Percentiles rank a stretch among this genome's conserved stretches.
phyloP scores from a whole-genome alignment of 176 grass and related monocot genomes.

The Rhynchospora breviuscula region DNA sequence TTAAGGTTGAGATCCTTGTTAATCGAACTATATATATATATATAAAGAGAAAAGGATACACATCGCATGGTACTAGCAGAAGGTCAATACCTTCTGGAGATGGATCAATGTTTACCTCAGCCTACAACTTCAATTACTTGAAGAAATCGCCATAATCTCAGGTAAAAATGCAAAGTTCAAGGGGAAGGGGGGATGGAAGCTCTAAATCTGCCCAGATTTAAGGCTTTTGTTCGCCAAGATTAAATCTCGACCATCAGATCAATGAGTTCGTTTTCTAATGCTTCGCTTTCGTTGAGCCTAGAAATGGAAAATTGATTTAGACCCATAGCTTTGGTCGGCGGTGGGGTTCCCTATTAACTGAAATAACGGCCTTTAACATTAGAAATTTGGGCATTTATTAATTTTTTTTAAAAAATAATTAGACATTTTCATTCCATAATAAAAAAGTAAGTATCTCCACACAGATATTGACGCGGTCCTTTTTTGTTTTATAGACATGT shows the following conservation, averaged over 20 bases:
- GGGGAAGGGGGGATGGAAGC: constrained; percentile 6
- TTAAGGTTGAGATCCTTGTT: background rate
- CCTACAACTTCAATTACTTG: background rate
- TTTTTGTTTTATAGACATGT: background rate
- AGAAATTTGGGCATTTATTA: background rate
- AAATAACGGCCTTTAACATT: constrained; percentile 13
- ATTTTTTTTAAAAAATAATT: background rate
- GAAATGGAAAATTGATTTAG: constrained; percentile 10
- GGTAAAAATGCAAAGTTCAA: constrained; percentile 13
- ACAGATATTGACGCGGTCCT: background rate
- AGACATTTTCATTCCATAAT: background rate
- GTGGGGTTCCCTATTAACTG: constrained; percentile 1
- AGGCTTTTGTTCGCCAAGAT: constrained; percentile 12
- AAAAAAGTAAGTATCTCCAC: background rate
- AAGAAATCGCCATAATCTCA: background rate
- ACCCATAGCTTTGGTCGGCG: background rate
- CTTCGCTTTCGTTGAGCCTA: background rate
- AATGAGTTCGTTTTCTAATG: background rate
- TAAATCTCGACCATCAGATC: constrained; percentile 4
- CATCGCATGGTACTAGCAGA: background rate
- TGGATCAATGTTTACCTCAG: background rate
- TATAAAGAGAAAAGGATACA: background rate
- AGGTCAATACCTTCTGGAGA: background rate
- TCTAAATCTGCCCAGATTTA: constrained; percentile 22
- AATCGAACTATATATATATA: background rate